Percentiles rank a stretch among this genome's conserved stretches.
phyloP scores from a whole-genome alignment of 768 basidiomycete genomes.

The Podaxis mareebaensis region DNA sequence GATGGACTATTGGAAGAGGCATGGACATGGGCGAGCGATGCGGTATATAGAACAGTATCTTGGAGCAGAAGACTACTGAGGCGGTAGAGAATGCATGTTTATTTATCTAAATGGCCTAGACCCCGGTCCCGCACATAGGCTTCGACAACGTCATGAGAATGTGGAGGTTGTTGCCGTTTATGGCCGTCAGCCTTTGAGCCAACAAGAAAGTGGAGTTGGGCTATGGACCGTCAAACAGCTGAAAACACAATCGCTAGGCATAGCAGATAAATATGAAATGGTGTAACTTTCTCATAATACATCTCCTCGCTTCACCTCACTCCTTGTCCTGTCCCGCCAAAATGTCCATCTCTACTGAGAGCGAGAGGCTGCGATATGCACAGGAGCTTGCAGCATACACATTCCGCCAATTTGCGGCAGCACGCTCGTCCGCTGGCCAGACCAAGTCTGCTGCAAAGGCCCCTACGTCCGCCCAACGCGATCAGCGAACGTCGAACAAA shows the following conservation, averaged over 20 bases:
- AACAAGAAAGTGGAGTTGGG: constrained; percentile 18
- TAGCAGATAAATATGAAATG: not conserved
- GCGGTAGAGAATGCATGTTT: constrained; percentile 26
- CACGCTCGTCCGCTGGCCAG: constrained; percentile 20
- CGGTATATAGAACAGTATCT: constrained; percentile 33
- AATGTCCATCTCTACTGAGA: constrained; percentile 22
- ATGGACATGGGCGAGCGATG: constrained; percentile 53
- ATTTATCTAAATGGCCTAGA: constrained; percentile 15
- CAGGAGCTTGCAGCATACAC: constrained; percentile 51
- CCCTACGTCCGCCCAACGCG: not conserved
- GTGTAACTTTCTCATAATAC: not conserved
- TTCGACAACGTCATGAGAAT: constrained; percentile 1
- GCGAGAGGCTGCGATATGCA: constrained; percentile 40
- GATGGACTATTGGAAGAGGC: constrained; percentile 63
- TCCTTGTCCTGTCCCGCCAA: not conserved
- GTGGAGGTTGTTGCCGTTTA: constrained; percentile 8
- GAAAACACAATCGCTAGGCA: constrained; percentile 6
- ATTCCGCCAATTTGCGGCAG: constrained; percentile 43
- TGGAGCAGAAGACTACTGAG: constrained; percentile 40
- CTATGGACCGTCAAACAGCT: constrained; percentile 13
- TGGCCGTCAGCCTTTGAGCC: not conserved
- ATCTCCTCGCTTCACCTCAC: not conserved
- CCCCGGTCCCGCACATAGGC: not conserved
- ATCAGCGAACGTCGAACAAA: not conserved
- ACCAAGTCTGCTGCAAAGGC: not conserved